Conservation (phyloP, 2,329 filamentous ascomycete genomes). For the Exophiala viscosa region DNA sequence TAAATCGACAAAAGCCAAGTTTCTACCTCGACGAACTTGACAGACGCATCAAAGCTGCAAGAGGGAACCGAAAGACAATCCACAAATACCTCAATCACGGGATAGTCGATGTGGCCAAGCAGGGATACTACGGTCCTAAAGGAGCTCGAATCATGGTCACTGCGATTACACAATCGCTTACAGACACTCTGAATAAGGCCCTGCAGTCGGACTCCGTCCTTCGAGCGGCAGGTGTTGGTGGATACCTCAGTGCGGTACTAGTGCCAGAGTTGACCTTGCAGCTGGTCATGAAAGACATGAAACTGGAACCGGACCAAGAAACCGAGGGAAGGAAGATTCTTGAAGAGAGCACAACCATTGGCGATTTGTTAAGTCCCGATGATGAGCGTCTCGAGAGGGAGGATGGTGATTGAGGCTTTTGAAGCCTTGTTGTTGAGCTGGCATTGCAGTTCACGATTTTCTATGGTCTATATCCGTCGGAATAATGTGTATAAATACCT, state of each 20-base stretch:
- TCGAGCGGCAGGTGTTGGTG: constrained; percentile 61
- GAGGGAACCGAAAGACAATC: constrained; percentile 33
- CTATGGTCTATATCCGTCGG: too few relatives aligned
- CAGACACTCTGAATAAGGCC: constrained; percentile 57
- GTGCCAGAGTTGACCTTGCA: constrained; percentile 64
- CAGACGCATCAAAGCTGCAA: constrained; percentile 16
- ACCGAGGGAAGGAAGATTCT: constrained; percentile 55
- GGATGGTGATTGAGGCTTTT: constrained; percentile 29
- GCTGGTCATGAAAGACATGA: constrained; percentile 59
- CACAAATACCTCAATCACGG: constrained; percentile 46
- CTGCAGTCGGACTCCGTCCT: constrained; percentile 64
- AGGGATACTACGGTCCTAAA: constrained; percentile 79
- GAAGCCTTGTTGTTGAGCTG: not conserved
- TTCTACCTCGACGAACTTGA: constrained; percentile 59
- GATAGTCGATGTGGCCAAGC: constrained; percentile 55
- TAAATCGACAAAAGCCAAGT: constrained; percentile 55
- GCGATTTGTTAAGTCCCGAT: constrained; percentile 65
- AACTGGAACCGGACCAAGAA: constrained; percentile 36
- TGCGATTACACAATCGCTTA: constrained; percentile 18
- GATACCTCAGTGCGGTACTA: constrained; percentile 69
- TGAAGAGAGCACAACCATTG: constrained; percentile 63
- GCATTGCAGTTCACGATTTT: not conserved
- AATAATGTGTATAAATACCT: too few relatives aligned
- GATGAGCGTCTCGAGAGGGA: constrained; percentile 52
- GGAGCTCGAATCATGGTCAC: constrained; percentile 66